Base-by-base conservation (phyloP, 805 yeast genomes). In the Blastobotrys chiropterorum region DNA sequence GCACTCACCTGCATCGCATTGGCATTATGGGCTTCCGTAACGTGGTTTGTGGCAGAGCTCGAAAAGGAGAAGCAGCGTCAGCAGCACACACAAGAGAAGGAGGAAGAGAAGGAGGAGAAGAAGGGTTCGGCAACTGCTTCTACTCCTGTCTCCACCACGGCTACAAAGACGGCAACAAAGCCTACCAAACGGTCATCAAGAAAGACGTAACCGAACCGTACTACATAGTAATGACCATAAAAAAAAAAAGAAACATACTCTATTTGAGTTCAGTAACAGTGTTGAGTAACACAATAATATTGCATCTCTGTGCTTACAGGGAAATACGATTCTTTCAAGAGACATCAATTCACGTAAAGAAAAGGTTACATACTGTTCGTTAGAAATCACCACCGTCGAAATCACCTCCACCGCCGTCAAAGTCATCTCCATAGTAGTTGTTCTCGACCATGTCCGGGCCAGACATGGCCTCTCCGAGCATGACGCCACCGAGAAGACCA, bases 41-140 rank as follows among this genome's bases (percentile, higher is more conserved):
- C 90, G 13, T 94, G 99, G 99, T 94, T 92, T 63, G 79, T 90
- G 13, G 65, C 67, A 8, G 97, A 90, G 67, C 66, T 89, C 50
- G 72, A 74, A 42, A 64, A 63, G 48, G 78, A 70, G 48, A 67
- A 58, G 57, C 57, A 47, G 50, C 59, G 48, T 57, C 58, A 52
- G 62, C 59, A 52, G 56, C 61, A 21, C 52, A 55, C 39, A 49
- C 55, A 26, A 52, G 56, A 26, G 55, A 46, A 22, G 44, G 52
- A 48, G 30, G 53, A 26, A 39, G 52, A 44, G 31, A 48, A 45
- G 19, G 14, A 19, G 52, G 14, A 21, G 39, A 15, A 30, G 15
- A 22, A 26, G 45, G 43, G 11, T 7, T 30, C 38, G 38, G 11
- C 38, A 13, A 26, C 34, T 6, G 34, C 34, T 26, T 6, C 34